Base-by-base conservation (phyloP, 352 stramenopile species). In the Phytophthora tentaculata region DNA sequence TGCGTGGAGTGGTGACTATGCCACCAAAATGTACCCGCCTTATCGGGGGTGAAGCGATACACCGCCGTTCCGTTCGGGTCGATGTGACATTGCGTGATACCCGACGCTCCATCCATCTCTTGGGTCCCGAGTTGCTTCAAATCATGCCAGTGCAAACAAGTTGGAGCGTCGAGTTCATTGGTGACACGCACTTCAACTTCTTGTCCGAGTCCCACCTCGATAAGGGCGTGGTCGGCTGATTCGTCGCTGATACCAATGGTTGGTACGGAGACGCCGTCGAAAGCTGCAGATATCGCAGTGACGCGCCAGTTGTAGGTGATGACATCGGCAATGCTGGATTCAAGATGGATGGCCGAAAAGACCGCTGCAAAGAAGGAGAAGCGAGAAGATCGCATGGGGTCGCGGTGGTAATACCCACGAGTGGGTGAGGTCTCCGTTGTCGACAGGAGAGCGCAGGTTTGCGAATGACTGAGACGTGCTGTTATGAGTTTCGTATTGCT, bases 81-180 rank as follows among this genome's bases (percentile, higher is more conserved):
- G 19, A 78, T 75, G 12, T 61, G 39, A 29, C 66, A 78, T 49
- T 78, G 71, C 13, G 71, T 74, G 32, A 77, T 56, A 9, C 50
- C 53, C 3, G 70, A 74, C 8, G 55, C 39, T 13, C 70, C 70
- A 29, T 77, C 70, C 70, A 73, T 70, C 44, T 68, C 64, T 32
- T 59, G 48, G 6, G 65, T 76, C 12, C 64, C 65, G 2, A 63
- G 58, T 29, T 76, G 63, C 19, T 61, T 56, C 19, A 77, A 50
- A 16, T 65, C 56, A 26, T 78, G 71, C 71, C 66, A 78, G 19
- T 72, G 65, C n/a, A 66, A 22, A 41, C 56, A 62, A 3, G 62
- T 61, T 12, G 48, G 17, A 12, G 41, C 45, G 4, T 43, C 35
- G 12, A 73, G 16, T 35, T 69, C 53, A 17, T 69, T 74, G 13